Conservation (phyloP, 2,329 filamentous ascomycete genomes). For the Neonectria sp. region DNA sequence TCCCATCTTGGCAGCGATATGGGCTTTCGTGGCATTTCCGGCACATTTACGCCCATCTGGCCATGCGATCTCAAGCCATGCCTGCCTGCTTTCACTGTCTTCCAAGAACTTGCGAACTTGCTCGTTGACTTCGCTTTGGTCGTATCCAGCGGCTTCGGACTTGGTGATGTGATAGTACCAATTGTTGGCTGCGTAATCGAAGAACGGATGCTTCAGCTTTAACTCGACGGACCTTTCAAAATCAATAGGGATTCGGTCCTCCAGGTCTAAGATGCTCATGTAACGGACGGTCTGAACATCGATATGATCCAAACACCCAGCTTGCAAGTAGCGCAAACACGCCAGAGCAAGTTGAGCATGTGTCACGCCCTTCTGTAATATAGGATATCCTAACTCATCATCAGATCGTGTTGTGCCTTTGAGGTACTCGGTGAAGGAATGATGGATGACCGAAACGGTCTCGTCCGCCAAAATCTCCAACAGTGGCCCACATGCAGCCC, state of each 20-base stretch:
- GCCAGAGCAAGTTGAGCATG: slow-evolving; percentile 26
- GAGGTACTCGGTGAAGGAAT: slow-evolving; percentile 39
- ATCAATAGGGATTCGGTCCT: no score
- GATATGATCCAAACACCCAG: slow-evolving; percentile 18
- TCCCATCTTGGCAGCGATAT: slow-evolving; percentile 39
- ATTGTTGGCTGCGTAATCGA: slow-evolving; percentile 49
- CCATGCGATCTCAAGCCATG: slow-evolving; percentile 36
- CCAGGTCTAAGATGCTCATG: no score
- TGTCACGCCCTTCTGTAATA: slow-evolving; percentile 20
- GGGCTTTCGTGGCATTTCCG: slow-evolving; percentile 22
- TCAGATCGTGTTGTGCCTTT: slow-evolving; percentile 13
- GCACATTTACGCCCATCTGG: not conserved
- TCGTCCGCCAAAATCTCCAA: slow-evolving; percentile 38
- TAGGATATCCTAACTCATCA: not conserved
- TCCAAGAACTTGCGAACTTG: slow-evolving; percentile 29
- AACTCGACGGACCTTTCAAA: not conserved
- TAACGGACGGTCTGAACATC: no score
- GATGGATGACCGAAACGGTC: slow-evolving; percentile 36
- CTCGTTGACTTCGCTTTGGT: slow-evolving; percentile 32
- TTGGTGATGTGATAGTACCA: slow-evolving; percentile 49
- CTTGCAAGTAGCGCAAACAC: slow-evolving; percentile 31
- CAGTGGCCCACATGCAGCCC: slow-evolving; percentile 23
- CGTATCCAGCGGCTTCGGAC: slow-evolving; percentile 36
- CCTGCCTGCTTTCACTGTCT: slow-evolving; percentile 18
- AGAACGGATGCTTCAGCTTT: slow-evolving; percentile 45